Conservation (phyloP, 441 rosid genomes). For the Breynia disticha region DNA sequence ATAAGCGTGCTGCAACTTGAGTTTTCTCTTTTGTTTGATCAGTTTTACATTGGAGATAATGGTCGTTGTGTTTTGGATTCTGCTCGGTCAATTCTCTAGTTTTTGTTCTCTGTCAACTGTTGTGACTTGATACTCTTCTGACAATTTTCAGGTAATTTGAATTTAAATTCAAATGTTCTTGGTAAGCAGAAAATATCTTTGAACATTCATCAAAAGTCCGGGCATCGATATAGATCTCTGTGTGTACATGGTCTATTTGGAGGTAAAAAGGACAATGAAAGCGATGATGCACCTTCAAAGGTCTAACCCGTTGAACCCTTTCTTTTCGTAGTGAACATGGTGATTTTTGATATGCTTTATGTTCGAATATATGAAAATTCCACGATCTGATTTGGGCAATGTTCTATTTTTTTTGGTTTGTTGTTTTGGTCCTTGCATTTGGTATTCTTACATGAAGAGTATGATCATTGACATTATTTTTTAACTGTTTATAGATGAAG, state of each 20-base stretch:
- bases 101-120: not conserved
- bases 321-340: not conserved
- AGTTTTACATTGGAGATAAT: not conserved
- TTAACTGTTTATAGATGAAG: too few species aligned
- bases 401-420: not conserved
- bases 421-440: not conserved
- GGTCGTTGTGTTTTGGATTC: not conserved
- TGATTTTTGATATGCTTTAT: not conserved
- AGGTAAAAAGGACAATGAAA: conserved; percentile 62
- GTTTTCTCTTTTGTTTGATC: too few species aligned
- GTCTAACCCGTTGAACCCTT: conserved; percentile 21
- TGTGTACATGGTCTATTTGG: conserved; percentile 57
- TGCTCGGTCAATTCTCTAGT: not conserved
- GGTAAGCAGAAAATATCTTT: conserved; percentile 26
- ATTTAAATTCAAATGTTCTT: conserved; percentile 25
- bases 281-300: conserved; percentile 63
- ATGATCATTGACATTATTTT: not conserved
- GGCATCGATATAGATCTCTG: conserved; percentile 25
- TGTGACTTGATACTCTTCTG: conserved; percentile 5
- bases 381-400: not conserved
- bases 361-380: not conserved
- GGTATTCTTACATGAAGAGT: not conserved
- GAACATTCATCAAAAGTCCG: conserved; percentile 19
- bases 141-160: conserved; percentile 32
- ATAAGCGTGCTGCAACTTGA: too few species aligned